phyloP scores from a whole-genome alignment of 2,329 filamentous ascomycete genomes.

The Nigrospora oryzae region DNA sequence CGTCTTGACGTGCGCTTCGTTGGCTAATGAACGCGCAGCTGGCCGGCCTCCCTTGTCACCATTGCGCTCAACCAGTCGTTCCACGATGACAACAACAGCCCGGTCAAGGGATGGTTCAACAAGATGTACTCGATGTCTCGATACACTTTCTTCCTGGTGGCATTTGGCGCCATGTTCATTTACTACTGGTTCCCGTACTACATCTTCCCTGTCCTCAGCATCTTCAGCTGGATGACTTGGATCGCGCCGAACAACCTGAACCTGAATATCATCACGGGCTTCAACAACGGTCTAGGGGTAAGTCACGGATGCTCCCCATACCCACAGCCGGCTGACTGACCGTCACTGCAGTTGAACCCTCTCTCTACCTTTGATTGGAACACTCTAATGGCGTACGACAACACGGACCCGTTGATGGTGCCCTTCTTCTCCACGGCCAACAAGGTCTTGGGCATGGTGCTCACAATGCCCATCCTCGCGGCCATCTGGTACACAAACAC shows the following conservation, averaged over 20 bases:
- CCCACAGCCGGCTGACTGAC: no score
- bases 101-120: constrained; percentile 34
- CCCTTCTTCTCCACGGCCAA: constrained; percentile 55
- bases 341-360: constrained; percentile 16
- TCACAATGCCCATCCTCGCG: constrained; percentile 45
- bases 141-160: constrained; percentile 35
- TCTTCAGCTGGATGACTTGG: constrained; percentile 38
- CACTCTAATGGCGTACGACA: constrained; percentile 12
- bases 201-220: constrained; percentile 38
- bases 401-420: constrained; percentile 11
- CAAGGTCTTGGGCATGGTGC: constrained; percentile 47
- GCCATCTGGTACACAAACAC: constrained; percentile 51
- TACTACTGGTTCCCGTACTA: constrained; percentile 48
- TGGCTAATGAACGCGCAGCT: constrained; percentile 30
- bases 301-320: constrained; percentile 1
- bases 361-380: constrained; percentile 33
- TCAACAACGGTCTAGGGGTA: constrained; percentile 33
- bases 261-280: constrained; percentile 33
- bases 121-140: constrained; percentile 26
- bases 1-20: constrained; percentile 15
- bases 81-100: constrained; percentile 29
- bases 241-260: constrained; percentile 35
- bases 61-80: constrained; percentile 37
- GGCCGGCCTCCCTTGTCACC: constrained; percentile 38
- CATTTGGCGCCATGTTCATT: constrained; percentile 30